Evolutionary conservation across 2,329 filamentous ascomycete species (phyloP).

Genomic region (Pezicula carpinea): DNA sequence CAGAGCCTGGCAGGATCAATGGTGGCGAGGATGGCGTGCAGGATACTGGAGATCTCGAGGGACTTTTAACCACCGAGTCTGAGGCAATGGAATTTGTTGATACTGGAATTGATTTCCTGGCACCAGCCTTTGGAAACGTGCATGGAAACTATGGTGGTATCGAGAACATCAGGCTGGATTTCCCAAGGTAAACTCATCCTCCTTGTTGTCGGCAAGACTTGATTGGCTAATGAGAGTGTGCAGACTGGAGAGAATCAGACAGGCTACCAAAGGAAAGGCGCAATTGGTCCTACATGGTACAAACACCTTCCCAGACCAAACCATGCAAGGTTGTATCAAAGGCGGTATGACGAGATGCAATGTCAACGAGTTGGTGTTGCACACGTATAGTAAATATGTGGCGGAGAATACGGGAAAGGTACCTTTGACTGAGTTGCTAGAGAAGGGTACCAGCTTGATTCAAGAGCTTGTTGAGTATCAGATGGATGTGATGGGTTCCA

Average conservation of each 20-base stretch:
- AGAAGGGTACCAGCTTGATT: slow-evolving; percentile 37
- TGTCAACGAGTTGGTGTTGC: slow-evolving; percentile 52
- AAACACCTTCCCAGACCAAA: slow-evolving; percentile 45
- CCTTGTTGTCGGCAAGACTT: neutral
- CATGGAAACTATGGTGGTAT: slow-evolving; percentile 52
- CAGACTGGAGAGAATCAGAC: slow-evolving; percentile 34
- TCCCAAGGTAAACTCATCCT: slow-evolving; percentile 36
- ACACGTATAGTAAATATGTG: slow-evolving; percentile 42
- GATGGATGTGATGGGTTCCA: slow-evolving; percentile 24
- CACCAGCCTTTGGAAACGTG: slow-evolving; percentile 64
- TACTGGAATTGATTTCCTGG: slow-evolving; percentile 64
- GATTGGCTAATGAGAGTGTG: slow-evolving; percentile 23
- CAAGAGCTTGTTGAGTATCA: slow-evolving; percentile 23
- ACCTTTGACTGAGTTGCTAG: slow-evolving; percentile 34
- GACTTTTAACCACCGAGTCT: slow-evolving; percentile 56
- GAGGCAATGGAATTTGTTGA: slow-evolving; percentile 58
- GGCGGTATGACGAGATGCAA: slow-evolving; percentile 52
- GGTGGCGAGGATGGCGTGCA: slow-evolving; percentile 71
- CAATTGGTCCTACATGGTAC: slow-evolving; percentile 51
- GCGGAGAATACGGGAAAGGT: slow-evolving; percentile 32
- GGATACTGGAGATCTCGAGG: slow-evolving; percentile 59
- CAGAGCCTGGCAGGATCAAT: slow-evolving; percentile 67
- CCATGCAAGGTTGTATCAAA: slow-evolving; percentile 46
- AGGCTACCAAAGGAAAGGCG: slow-evolving; percentile 35
- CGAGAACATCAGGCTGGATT: slow-evolving; percentile 38